These are phyloP conservation scores for Umbelopsis sp. DNA, from an alignment of 192 early-diverging fungal species.

Conservation along the genomic window DNA sequence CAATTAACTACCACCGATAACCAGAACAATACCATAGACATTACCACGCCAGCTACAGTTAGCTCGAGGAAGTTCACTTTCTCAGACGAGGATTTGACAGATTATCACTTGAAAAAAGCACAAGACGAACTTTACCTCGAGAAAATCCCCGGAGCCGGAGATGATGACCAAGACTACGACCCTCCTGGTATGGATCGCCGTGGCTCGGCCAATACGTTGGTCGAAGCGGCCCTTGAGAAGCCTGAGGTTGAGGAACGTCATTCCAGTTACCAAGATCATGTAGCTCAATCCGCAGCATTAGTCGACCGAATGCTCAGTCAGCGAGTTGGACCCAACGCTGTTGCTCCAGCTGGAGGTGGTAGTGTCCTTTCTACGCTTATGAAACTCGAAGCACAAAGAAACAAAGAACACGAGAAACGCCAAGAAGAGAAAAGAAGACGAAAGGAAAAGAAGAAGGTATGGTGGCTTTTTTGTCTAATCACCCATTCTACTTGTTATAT, in stretches of 20 bases:
- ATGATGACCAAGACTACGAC: not conserved
- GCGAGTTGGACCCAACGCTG: not conserved
- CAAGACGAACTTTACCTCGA: not conserved
- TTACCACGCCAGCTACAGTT: not conserved
- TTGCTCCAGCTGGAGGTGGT: slow-evolving; percentile 12
- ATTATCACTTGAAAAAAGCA: not conserved
- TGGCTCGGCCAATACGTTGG: slow-evolving; percentile 27
- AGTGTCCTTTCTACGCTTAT: slow-evolving; percentile 33
- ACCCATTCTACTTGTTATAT: too few species aligned
- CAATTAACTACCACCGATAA: slow-evolving; percentile 11
- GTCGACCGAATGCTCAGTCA: slow-evolving; percentile 29
- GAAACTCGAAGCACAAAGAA: slow-evolving; percentile 34
- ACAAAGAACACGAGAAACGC: not conserved
- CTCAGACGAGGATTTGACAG: slow-evolving; percentile 2
- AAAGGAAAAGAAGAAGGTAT: slow-evolving; percentile 10
- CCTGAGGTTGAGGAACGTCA: slow-evolving; percentile 30
- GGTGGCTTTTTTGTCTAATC: not conserved
- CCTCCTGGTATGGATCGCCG: not conserved
- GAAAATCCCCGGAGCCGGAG: not conserved
- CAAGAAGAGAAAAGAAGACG: not conserved
- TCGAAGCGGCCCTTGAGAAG: slow-evolving; percentile 31
- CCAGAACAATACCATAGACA: not conserved
- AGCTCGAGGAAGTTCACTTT: not conserved
- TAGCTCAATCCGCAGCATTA: slow-evolving; percentile 33
- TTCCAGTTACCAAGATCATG: slow-evolving; percentile 31